Evolutionary conservation across 495 filamentous ascomycete species (phyloP).

Genomic region (Tuber magnatum): DNA sequence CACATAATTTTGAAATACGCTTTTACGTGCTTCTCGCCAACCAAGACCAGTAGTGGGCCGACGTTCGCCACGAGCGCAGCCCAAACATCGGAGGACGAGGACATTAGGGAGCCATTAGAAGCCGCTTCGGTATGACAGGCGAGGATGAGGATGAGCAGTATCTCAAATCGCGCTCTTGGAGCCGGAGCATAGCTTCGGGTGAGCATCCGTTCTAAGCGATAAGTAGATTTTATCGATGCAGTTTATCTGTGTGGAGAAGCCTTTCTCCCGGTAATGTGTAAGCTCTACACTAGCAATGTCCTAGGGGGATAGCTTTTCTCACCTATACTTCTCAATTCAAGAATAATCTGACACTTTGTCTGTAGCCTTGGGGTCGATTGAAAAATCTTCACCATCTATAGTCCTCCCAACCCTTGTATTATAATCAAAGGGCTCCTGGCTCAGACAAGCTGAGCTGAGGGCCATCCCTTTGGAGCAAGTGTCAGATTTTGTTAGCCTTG

Average conservation of each 20-base stretch:
- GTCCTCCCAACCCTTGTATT: background rate
- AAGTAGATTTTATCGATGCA: background rate
- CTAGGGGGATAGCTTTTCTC: background rate
- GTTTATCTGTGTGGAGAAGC: background rate
- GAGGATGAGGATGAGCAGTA: background rate
- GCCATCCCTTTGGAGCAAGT: background rate
- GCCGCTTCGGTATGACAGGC: background rate
- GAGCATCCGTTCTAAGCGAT: background rate
- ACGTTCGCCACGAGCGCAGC: conserved; percentile 12
- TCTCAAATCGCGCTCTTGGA: background rate
- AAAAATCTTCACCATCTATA: background rate
- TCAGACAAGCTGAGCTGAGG: background rate
- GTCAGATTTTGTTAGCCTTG: background rate
- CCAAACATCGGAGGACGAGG: conserved; percentile 12
- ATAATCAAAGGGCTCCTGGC: background rate
- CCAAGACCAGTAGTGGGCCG: conserved; percentile 8
- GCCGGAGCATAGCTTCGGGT: background rate
- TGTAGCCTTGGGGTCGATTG: background rate
- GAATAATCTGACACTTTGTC: background rate
- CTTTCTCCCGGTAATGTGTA: background rate
- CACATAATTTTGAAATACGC: conserved; percentile 17
- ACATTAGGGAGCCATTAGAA: background rate
- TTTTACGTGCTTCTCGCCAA: conserved; percentile 16
- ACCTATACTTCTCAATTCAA: background rate
- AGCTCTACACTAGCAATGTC: background rate